Evolutionary conservation across 176 grass and related monocot species (phyloP), one percentile per base, ranked within the genome.

Genomic region (Triticum turgidum): DNA sequence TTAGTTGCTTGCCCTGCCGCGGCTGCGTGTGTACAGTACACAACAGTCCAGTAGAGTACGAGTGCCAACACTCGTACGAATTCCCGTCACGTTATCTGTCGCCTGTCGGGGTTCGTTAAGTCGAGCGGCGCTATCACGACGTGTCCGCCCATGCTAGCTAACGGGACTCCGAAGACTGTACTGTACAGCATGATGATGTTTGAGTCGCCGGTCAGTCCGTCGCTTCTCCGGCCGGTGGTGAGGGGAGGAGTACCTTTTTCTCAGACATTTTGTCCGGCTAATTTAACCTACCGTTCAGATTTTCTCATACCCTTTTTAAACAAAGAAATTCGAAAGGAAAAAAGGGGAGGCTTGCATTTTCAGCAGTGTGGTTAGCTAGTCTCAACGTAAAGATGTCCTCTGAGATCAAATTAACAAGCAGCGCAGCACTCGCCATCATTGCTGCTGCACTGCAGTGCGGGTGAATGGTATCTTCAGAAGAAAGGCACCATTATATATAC

Each of bases 401-500:
- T 17, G 63, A 14, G 38, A 13, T 44, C 5, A 24, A 41, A 73
- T 44, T 73, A 73, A 73, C 69, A 73, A 73, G 14, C 38, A 11
- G 17, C 21, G 47, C 29, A 44, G 1, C 51, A 9, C 3, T 62
- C 1, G 24, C 30, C 52, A 80, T 86, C 77, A 72, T 80, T 63
- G 38, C 38, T 72, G 45, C 39, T 21, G 56, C 32, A 34, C 11
- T 13, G 9, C 13, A 5, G 11, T 22, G 5, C 29, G 4, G 12
- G 17, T 29, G 67, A 12, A 11, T 47, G 11, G 9, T 85, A 30
- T 64, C 85, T 51, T 87, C 29, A 20, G 69, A 65, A 18, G 58
- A 52, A 87, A 81, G 85, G 7, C 78, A 81, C 84, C 4, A 76
- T 80, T 38, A 86, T 86, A 34, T 4, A 20, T 87, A 33, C 29